Evolutionary conservation across 345 rosid genomes (phyloP).

Genomic region (Trapa incisa): DNA sequence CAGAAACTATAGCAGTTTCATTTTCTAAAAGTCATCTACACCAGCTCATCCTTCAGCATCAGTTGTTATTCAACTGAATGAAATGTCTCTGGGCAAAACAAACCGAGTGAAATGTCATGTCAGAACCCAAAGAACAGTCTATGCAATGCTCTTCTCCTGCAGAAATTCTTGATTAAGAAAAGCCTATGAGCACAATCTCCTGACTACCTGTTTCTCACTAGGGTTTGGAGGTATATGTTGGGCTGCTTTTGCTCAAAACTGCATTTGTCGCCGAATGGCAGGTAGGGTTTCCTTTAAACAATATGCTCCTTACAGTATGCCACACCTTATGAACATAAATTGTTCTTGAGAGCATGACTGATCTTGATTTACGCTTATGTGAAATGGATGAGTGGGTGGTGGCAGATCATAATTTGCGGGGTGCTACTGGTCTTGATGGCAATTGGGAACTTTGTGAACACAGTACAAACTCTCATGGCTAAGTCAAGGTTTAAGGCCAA

Average conservation of each 20-base stretch:
- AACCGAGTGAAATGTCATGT: background rate
- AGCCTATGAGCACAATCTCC: background rate
- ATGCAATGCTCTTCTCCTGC: too few species aligned
- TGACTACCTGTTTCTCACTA: conserved; percentile 7
- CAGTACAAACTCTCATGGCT: conserved; percentile 64
- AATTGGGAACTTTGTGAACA: conserved; percentile 74
- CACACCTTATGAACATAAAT: background rate
- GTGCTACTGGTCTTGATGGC: conserved; percentile 84
- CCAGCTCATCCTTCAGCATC: background rate
- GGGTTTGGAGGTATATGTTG: conserved; percentile 96
- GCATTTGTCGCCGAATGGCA: conserved; percentile 85
- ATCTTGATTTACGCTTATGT: background rate
- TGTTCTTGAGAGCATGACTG: background rate
- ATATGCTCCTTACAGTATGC: background rate
- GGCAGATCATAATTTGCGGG: conserved; percentile 77
- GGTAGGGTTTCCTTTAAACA: conserved; percentile 21
- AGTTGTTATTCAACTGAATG: background rate
- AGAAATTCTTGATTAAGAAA: too few species aligned
- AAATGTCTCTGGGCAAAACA: too few species aligned
- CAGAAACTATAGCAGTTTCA: background rate
- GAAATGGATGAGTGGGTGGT: background rate
- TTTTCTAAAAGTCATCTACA: background rate
- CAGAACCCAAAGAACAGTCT: background rate
- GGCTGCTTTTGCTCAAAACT: conserved; percentile 67
- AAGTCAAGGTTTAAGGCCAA: conserved; percentile 95